Percentiles rank a stretch among this genome's conserved stretches.
Conservation (phyloP, 2,329 filamentous ascomycete species). For the Periconia macrospinosa region DNA sequence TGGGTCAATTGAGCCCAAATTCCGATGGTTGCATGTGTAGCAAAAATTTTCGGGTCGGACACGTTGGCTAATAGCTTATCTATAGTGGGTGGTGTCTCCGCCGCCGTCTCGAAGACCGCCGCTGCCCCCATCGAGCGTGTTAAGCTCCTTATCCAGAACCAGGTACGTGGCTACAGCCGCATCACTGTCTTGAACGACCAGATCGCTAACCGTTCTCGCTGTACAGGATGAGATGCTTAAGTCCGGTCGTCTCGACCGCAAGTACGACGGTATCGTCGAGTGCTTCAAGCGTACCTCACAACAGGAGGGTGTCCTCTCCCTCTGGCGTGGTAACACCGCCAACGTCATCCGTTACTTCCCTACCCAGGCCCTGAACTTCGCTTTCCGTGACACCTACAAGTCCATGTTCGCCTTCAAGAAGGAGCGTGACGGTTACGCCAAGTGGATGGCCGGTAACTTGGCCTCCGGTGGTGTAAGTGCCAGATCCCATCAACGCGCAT, state of each 20-base stretch:
- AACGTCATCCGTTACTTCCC: conserved; percentile 99
- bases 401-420: conserved; percentile 99
- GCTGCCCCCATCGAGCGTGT: conserved; percentile 99
- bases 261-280: conserved; percentile 90
- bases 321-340: conserved; percentile 99
- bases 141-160: conserved; percentile 99
- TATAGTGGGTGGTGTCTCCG: conserved; percentile 98
- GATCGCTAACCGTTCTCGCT: conserved; percentile 19
- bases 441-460: conserved; percentile 99
- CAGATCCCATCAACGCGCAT: background rate
- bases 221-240: conserved; percentile 99
- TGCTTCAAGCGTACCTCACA: conserved; percentile 93
- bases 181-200: background rate
- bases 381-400: conserved; percentile 99
- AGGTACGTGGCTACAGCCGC: conserved; percentile 67
- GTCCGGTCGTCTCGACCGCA: conserved; percentile 95
- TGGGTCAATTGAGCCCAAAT: conserved; percentile 26
- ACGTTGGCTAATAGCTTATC: conserved; percentile 48
- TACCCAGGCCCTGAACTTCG: conserved; percentile 99
- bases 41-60: conserved; percentile 8
- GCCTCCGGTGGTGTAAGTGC: conserved; percentile 96
- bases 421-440: conserved; percentile 95
- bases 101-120: conserved; percentile 99
- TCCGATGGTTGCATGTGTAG: conserved; percentile 11
- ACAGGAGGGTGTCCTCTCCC: conserved; percentile 88